phyloP scores from a whole-genome alignment of 2,329 filamentous ascomycete species.

The Aspergillus proliferans region DNA sequence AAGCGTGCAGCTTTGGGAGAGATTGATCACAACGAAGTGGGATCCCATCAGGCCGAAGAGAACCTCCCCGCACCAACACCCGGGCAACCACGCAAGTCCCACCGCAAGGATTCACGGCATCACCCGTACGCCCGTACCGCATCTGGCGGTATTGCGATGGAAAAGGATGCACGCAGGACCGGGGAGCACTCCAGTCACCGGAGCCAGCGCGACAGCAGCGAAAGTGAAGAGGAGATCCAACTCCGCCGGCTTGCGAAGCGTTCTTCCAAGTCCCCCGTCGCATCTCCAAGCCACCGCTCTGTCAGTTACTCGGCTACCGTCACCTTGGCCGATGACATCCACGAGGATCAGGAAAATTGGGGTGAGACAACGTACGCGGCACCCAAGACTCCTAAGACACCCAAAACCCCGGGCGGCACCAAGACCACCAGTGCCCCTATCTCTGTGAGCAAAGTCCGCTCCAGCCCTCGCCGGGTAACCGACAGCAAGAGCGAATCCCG shows the following conservation, averaged over 20 bases:
- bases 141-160: slow-evolving; percentile 38
- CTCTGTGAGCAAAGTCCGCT: slow-evolving; percentile 59
- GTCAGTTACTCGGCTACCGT: slow-evolving; percentile 70
- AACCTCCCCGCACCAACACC: slow-evolving; percentile 92
- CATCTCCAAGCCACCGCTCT: slow-evolving; percentile 60
- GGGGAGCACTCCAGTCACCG: slow-evolving; percentile 42
- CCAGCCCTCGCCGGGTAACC: slow-evolving; percentile 42
- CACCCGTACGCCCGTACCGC: slow-evolving; percentile 62
- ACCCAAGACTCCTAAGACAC: slow-evolving; percentile 47
- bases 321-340: slow-evolving; percentile 56
- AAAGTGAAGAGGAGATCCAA: slow-evolving; percentile 78
- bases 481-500: slow-evolving; percentile 34
- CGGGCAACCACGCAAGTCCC: slow-evolving; percentile 87
- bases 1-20: slow-evolving; percentile 85
- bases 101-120: slow-evolving; percentile 66
- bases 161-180: slow-evolving; percentile 23
- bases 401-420: slow-evolving; percentile 51
- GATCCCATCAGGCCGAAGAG: slow-evolving; percentile 55
- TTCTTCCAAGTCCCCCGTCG: slow-evolving; percentile 57
- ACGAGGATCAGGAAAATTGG: slow-evolving; percentile 66
- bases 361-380: slow-evolving; percentile 25
- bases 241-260: slow-evolving; percentile 66
- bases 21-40: slow-evolving; percentile 71
- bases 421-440: slow-evolving; percentile 49
- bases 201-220: slow-evolving; percentile 50